A percentile compares a stretch with the other conserved stretches of the same genome.
phyloP scores from a whole-genome alignment of 1,139 yeast species.

The Sugiyamaella pinicola region DNA sequence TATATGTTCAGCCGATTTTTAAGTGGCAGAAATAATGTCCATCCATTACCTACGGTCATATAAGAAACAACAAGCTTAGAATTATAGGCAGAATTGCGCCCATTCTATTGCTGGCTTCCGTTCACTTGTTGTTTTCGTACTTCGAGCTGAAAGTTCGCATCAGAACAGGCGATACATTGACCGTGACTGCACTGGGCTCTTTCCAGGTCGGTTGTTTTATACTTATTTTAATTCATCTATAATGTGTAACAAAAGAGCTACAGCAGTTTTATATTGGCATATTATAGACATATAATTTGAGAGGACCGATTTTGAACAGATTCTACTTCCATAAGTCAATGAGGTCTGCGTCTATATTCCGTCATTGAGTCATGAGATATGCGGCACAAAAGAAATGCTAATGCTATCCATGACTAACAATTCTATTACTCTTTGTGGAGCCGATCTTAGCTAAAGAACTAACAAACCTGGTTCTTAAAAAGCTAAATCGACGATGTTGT shows the following conservation, averaged over 20 bases:
- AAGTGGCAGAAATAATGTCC: neutral
- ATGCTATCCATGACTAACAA: neutral
- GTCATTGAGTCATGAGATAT: conserved; percentile 17
- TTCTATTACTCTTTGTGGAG: conserved; percentile 46
- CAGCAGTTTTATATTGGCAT: conserved; percentile 42
- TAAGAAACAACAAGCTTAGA: too few relatives aligned
- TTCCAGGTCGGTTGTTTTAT: neutral
- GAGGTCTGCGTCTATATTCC: conserved; percentile 25
- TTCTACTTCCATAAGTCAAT: conserved; percentile 35
- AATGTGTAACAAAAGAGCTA: conserved; percentile 22
- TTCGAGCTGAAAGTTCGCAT: too few relatives aligned
- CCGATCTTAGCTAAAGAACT: conserved; percentile 36
- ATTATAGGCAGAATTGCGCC: too few relatives aligned
- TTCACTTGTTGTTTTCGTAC: too few relatives aligned
- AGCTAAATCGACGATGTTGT: conserved; percentile 36
- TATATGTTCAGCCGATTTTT: neutral
- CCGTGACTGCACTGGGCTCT: too few relatives aligned
- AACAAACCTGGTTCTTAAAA: conserved; percentile 35
- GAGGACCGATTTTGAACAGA: conserved; percentile 40
- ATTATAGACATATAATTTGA: conserved; percentile 37
- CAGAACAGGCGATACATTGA: too few relatives aligned
- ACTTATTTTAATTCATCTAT: neutral
- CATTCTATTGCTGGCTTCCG: too few relatives aligned
- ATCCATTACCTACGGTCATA: too few relatives aligned
- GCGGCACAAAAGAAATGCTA: too few relatives aligned